These are phyloP conservation scores for Fonsecaea monophora DNA, from an alignment of 2,329 filamentous ascomycete genomes.

Conservation along the genomic window DNA sequence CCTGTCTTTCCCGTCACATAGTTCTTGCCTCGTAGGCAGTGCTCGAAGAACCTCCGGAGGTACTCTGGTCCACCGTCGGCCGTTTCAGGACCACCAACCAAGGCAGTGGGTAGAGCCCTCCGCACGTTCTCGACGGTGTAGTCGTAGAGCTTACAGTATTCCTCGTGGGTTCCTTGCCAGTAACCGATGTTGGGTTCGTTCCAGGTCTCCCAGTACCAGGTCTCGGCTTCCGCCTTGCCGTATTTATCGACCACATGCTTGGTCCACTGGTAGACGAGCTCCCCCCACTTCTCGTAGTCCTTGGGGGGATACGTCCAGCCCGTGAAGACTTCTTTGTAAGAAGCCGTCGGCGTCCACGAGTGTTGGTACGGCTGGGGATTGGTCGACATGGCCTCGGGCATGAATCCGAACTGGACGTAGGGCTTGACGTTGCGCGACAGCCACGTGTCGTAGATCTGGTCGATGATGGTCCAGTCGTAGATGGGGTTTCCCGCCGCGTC, in stretches of 20 bases:
- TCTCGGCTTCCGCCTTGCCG: not conserved
- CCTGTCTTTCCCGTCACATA: not conserved
- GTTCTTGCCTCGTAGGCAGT: slow-evolving; percentile 7
- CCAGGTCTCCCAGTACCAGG: slow-evolving; percentile 18
- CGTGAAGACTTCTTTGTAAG: slow-evolving; percentile 9
- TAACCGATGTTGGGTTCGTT: slow-evolving; percentile 15
- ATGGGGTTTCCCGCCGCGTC: not conserved
- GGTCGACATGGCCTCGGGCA: slow-evolving; percentile 5
- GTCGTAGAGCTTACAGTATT: slow-evolving; percentile 9
- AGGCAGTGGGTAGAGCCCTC: not conserved
- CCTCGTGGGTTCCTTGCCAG: slow-evolving; percentile 13
- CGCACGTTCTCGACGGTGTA: not conserved
- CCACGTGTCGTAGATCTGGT: slow-evolving; percentile 11
- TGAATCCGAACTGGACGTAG: slow-evolving; percentile 14
- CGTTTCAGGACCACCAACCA: slow-evolving; percentile 7
- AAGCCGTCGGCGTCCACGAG: not conserved
- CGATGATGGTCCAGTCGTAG: slow-evolving; percentile 19
- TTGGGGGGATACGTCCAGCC: slow-evolving; percentile 17
- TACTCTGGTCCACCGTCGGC: slow-evolving; percentile 1
- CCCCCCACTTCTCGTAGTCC: slow-evolving; percentile 12
- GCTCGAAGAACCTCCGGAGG: slow-evolving; percentile 7
- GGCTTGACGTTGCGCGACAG: slow-evolving; percentile 8
- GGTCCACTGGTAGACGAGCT: slow-evolving; percentile 12
- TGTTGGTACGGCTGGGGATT: slow-evolving; percentile 17
- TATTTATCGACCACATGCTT: slow-evolving; percentile 13